Evolutionary conservation across 192 early-diverging fungal genomes (phyloP).

Genomic region (Podila epicladia): DNA sequence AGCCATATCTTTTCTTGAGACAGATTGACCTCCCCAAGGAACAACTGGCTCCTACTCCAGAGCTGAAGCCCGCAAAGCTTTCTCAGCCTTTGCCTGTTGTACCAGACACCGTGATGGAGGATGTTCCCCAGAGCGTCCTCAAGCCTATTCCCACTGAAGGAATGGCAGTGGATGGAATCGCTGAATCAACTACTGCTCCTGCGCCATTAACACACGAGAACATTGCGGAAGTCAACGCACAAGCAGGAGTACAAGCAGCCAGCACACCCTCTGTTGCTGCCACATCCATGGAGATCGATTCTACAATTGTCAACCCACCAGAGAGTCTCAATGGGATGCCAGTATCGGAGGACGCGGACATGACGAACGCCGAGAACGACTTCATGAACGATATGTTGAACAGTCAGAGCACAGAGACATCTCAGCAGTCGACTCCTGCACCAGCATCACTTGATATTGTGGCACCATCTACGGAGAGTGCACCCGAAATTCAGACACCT

Average conservation of each 20-base stretch:
- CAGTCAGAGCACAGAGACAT: background rate
- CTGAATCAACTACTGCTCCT: background rate
- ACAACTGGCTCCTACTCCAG: conserved; percentile 20
- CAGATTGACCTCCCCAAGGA: conserved; percentile 42
- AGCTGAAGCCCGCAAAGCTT: conserved; percentile 31
- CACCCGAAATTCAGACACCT: background rate
- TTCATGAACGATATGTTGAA: background rate
- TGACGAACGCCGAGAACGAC: background rate
- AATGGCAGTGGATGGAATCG: background rate
- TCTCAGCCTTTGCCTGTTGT: conserved; percentile 10
- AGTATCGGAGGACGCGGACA: background rate
- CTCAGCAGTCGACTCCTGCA: background rate
- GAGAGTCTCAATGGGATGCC: background rate
- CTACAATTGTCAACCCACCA: background rate
- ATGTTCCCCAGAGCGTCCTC: too few relatives aligned
- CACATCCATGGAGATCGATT: background rate
- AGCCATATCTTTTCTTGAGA: conserved; percentile 26
- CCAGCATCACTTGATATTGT: background rate
- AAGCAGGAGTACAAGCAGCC: background rate
- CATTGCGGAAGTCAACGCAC: background rate
- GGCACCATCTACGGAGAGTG: background rate
- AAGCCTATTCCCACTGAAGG: background rate
- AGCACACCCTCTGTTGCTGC: background rate
- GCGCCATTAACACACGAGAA: conserved; percentile 1
- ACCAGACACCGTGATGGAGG: background rate